Evolutionary conservation across 139 green algal genomes (phyloP), one percentile per base, ranked within the genome.

Genomic region (Chlorella sp.): DNA sequence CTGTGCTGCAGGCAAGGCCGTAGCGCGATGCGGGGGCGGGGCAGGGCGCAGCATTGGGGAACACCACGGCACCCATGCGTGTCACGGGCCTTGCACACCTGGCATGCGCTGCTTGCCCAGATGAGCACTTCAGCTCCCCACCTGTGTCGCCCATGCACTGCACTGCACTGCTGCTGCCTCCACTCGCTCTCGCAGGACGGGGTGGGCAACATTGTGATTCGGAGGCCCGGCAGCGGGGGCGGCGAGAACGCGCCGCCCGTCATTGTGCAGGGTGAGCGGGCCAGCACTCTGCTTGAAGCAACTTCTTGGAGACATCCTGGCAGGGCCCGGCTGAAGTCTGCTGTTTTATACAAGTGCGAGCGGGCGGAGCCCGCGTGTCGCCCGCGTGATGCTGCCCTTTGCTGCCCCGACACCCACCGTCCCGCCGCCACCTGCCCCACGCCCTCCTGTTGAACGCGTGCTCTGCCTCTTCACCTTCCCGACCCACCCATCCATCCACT

Each of bases 151-250:
- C 19, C 30, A 16, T 37, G 34, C 71, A 39, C 32, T 24, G 30
- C 28, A 16, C 11, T 78, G 71, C 30, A 19, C 12, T 53, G 39
- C 15, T 77, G 60, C 37, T 57, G 60, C 28, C 18, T 36, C 48
- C 37, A 34, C 30, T 34, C 71, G 68, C 19, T 78, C 19, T 78
- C 15, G 32, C 95, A 95, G 83, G 96, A 98, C 81, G 73, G 36
- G 2, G 93, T 93, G 2, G 95, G 96, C 60, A 98, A 98, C 89
- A 84, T 98, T n/a, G 93, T 96, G 4, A 95, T 97, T 42, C 69
- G 40, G 18, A 83, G 94, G 16, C 93, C 95, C 2, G 95, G 95
- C 69, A 91, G 42, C 26, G 95, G 91, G 0, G 93, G 94, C 22
- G 96, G 95, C 34, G 93, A 96, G 87, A 19, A 61, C 14, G 96